Base-by-base conservation (phyloP, 2,329 filamentous ascomycete genomes). In the Daldinia eschscholtzii region DNA sequence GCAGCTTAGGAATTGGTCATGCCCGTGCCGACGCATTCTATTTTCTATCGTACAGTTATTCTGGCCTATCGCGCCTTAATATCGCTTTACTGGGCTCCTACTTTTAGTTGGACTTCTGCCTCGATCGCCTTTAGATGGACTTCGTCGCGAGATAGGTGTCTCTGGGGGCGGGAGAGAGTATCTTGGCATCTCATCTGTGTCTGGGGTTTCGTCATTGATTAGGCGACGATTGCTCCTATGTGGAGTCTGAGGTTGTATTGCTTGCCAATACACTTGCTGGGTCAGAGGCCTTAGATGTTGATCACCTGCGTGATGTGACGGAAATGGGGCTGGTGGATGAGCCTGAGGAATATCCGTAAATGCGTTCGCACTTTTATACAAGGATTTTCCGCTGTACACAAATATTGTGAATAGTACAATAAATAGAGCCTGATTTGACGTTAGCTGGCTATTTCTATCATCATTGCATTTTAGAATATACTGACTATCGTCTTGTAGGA, bases 401-500 rank as follows among this genome's bases (percentile, higher is more conserved):
- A 78, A 74, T 12, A 78, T 72, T 12, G 68, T 58, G 26, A 77
- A 72, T n/a, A 79, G 57, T 39, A 76, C 37, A 58, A 77, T 66
- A 39, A 77, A 64, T 28, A 77, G 61, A 41, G 50, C 71, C 77
- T 79, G 28, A 18, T 33, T 10, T 30, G 12, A 30, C 15, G 58
- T 77, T 57, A 76, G 71, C 65, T 65, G 26, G 4, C 20, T 48
- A 20, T 6, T 42, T 39, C 26, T 12, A 9, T 46, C 1, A 18
- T 23, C n/a, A 15, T 6, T 3, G 9, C 1, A 13, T 18, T 6
- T 23, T 23, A n/a, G 35, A 15, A 5, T 35, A 28, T 13, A 79
- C 84, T 72, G 80, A 88, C 87, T 81, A 86, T 86, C 9, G 86
- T 85, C 80, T 98, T 98, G 80, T 93, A 91, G 71, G 92, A 93